Percentiles rank a stretch among this genome's conserved stretches.
Evolutionary conservation across 177 flowering plant genomes (phyloP).

Genomic region (Tripterygium wilfordii): DNA sequence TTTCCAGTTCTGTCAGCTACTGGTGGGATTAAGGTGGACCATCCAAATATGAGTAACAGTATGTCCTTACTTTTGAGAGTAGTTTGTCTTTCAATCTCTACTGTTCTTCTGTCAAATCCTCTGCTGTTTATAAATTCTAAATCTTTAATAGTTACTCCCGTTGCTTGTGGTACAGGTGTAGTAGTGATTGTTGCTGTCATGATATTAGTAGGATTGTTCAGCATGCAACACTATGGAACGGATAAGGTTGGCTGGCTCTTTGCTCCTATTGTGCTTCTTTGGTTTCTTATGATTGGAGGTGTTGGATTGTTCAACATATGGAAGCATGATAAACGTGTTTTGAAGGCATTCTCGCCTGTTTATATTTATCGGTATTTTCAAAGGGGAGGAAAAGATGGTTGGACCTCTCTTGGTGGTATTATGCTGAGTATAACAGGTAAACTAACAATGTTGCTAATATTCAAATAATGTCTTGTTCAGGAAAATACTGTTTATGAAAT

Average conservation of each 20-base stretch:
- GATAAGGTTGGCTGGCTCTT: conserved; percentile 91
- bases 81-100: background rate
- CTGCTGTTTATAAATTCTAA: background rate
- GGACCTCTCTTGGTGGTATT: conserved; percentile 88
- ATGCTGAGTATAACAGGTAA: conserved; percentile 93
- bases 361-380: conserved; percentile 63
- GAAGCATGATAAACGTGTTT: conserved; percentile 61
- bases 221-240: conserved; percentile 92
- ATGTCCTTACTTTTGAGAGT: conserved; percentile 14
- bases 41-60: conserved; percentile 67
- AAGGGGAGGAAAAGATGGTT: conserved; percentile 45
- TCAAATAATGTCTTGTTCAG: too few species aligned
- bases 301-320: conserved; percentile 81
- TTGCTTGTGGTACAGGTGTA: conserved; percentile 19
- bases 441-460: too few species aligned
- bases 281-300: conserved; percentile 88
- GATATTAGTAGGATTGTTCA: conserved; percentile 45
- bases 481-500: too few species aligned
- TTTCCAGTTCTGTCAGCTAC: conserved; percentile 82
- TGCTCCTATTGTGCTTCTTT: conserved; percentile 85
- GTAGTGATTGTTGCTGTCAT: conserved; percentile 32
- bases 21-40: conserved; percentile 79
- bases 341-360: conserved; percentile 81
- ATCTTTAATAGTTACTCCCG: background rate
- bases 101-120: background rate